Base-by-base conservation (phyloP, 2,329 filamentous ascomycete genomes). In the Cadophora malorum region DNA sequence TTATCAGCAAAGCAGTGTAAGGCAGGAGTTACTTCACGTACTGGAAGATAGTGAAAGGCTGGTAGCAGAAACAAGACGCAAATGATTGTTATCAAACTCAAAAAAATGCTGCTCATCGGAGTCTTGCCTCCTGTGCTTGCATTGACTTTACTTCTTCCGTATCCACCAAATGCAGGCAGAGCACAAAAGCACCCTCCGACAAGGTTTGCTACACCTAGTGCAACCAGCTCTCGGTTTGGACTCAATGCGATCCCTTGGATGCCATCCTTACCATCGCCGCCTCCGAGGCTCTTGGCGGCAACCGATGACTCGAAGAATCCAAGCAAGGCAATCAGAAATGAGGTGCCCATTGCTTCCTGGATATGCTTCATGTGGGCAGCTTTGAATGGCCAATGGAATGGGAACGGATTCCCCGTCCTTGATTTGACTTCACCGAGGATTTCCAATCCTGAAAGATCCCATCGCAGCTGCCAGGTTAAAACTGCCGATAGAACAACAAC, bases 261-360 rank as follows among this genome's bases (percentile, higher is more conserved):
- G 10, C 88, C 88, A 70, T 90, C 87, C 52, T 87, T 81, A 12
- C 77, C 79, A 66, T 82, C 87, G 7, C 83, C 83, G 59, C 82
- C 83, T 16, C 91, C 91, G 2, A 99, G 82, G 70, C 92, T 95
- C 80, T 98, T 98, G 45, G 96, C 96, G 0, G 96, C 96, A 14
- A 99, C 94, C 0, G 94, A 97, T 2, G 93, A 97, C 79, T 99
- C 96, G 75, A 99, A 99, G 80, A 99, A 99, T n/a, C 96, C 96
- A 0, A 99, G 88, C 28, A 99, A 84, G 0, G 94, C 93, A 71
- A 99, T 97, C 64, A 98, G 84, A 76, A 99, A 97, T 0, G 93
- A 91, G 0, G 96, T 98, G 63, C 92, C 90, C 85, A 98, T 91
- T 47, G 93, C 91, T 70, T 93, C 91, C 25, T 91, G 90, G 64